Base-by-base conservation (phyloP, 345 rosid species). In the Salix dunnii region DNA sequence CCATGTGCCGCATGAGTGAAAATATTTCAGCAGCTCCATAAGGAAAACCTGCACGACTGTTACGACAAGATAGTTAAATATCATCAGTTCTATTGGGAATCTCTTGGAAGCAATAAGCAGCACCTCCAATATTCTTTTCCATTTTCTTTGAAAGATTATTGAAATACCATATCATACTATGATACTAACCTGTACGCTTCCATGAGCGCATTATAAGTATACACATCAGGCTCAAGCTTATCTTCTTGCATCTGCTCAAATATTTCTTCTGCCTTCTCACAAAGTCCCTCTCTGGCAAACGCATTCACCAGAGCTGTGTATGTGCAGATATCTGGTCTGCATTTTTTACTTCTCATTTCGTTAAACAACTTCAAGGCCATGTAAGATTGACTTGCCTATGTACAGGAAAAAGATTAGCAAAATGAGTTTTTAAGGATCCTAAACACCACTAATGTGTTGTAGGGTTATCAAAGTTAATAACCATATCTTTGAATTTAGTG, bases 221-320 rank as follows among this genome's bases (percentile, higher is more conserved):
- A 94, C 13, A 90, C 97, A 79, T 94, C 97, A 31, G 97, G 98
- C 80, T 92, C 97, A 74, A 65, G 84, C 18, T 97, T 95, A 75
- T 89, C 90, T 84, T 89, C 92, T 75, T 94, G 98, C 81, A 94
- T 82, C 91, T 87, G 92, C 88, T 94, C 98, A 71, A 94, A 94
- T 70, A 89, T 86, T 83, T 94, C 97, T 79, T 94, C 94, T 2
- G 98, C 98, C 84, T 91, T 94, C 82, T 94, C 94, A 67, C 97
- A 94, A 3, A 91, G 93, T 78, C 98, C 98, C 84, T 91, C 97
- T 82, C 97, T 89, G 77, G 98, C 98, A 85, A 92, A 94, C 70
- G 97, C 98, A 82, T 92, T 94, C 71, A 94, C 86, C 5, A 94
- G 85, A 40, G 87, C 94, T 20, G 97, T 92, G 73, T 89, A 94